Percentiles rank a stretch among this genome's conserved stretches.
Conservation (phyloP, 257 asterid species). For the Haberlea rhodopensis region DNA sequence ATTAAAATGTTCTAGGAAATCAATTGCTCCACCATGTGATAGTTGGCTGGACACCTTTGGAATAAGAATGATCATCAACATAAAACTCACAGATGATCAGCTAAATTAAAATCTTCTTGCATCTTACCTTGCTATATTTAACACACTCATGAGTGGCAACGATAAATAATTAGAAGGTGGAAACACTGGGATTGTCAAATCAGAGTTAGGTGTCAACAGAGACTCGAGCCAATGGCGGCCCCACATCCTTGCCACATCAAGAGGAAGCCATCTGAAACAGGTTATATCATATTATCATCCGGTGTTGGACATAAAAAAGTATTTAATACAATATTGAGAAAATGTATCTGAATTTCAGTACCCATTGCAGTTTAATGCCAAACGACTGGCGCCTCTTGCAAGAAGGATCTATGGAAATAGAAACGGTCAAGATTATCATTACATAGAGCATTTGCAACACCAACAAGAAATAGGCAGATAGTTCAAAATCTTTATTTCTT, state of each 20-base stretch:
- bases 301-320: constrained; percentile 3
- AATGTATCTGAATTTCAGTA: constrained; percentile 29
- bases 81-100: background rate
- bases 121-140: constrained; percentile 84
- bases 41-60: no score
- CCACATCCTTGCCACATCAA: constrained; percentile 97
- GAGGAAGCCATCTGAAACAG: constrained; percentile 91
- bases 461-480: constrained; percentile 5
- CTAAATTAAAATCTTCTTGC: background rate
- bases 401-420: constrained; percentile 69
- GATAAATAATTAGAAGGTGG: constrained; percentile 84
- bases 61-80: background rate
- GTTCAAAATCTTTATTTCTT: background rate
- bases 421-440: constrained; percentile 11
- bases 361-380: constrained; percentile 94
- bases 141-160: constrained; percentile 83
- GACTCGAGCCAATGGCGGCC: constrained; percentile 99
- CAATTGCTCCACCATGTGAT: no score
- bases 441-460: background rate
- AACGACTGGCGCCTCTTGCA: constrained; percentile 86
- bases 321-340: constrained; percentile 12
- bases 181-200: constrained; percentile 55
- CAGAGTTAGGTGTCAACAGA: constrained; percentile 66
- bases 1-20: no score
- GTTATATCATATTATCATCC: constrained; percentile 4